phyloP scores from a whole-genome alignment of 176 grass and related monocot genomes.

The Panicum miliaceum region DNA sequence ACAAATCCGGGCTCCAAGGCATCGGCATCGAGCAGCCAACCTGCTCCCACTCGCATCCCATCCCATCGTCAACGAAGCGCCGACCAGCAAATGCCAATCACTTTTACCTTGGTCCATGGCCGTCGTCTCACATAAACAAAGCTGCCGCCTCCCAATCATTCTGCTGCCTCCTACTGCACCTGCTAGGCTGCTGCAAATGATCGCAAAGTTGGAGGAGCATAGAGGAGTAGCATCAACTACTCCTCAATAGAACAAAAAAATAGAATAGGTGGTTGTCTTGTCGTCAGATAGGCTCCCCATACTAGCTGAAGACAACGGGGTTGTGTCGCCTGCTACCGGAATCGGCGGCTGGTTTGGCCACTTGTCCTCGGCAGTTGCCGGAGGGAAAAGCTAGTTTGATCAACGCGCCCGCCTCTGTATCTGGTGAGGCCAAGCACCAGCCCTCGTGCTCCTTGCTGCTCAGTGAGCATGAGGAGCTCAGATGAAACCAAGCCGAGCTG shows the following conservation, averaged over 20 bases:
- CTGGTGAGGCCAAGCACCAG: background rate
- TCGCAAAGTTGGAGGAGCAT: background rate
- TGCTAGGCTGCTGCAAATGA: background rate
- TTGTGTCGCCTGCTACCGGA: slow-evolving; percentile 10
- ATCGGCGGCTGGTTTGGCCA: slow-evolving; percentile 27
- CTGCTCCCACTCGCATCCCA: slow-evolving; percentile 2
- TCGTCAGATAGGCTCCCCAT: background rate
- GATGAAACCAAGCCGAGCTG: background rate
- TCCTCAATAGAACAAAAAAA: slow-evolving; percentile 14
- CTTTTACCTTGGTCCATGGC: background rate
- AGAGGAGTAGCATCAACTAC: slow-evolving; percentile 30
- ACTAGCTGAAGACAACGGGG: background rate
- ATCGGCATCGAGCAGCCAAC: slow-evolving; percentile 10
- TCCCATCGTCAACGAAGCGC: background rate
- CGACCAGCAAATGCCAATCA: background rate
- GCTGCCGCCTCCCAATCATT: slow-evolving; percentile 27
- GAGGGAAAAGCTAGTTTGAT: slow-evolving; percentile 1
- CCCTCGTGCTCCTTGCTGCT: background rate
- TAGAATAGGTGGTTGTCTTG: background rate
- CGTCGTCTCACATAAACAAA: background rate
- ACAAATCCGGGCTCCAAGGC: background rate
- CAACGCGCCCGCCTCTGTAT: background rate
- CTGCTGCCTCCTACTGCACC: background rate
- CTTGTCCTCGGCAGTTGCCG: slow-evolving; percentile 15
- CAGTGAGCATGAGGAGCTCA: background rate